phyloP scores from a whole-genome alignment of 2,329 filamentous ascomycete genomes.

The Stemphylium vesicarium region DNA sequence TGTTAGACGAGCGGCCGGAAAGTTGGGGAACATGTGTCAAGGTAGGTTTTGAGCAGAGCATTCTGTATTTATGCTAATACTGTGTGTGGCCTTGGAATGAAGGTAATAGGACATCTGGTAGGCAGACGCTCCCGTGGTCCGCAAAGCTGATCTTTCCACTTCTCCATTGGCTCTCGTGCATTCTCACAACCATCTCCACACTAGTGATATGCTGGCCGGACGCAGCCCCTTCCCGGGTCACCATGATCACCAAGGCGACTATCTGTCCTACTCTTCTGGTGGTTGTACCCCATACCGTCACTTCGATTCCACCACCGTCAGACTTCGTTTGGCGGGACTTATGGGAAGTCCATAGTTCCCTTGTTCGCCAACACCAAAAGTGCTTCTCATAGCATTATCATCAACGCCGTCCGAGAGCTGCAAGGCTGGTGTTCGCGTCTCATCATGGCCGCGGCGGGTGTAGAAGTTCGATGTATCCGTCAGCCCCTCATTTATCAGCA shows the following conservation, averaged over 20 bases:
- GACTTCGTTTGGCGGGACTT: too few species aligned
- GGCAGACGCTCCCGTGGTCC: not conserved
- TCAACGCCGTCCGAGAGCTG: too few species aligned
- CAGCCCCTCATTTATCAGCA: not conserved
- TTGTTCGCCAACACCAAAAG: too few species aligned
- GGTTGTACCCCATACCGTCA: not conserved
- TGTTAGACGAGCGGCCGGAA: constrained; percentile 5
- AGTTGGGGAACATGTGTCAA: not conserved
- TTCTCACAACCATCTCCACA: not conserved
- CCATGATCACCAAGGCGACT: not conserved
- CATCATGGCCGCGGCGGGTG: not conserved
- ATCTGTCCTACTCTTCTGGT: not conserved
- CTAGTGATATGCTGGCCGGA: not conserved
- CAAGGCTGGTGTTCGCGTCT: not conserved
- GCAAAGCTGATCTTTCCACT: not conserved
- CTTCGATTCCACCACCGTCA: too few species aligned
- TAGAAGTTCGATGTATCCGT: not conserved
- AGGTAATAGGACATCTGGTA: not conserved
- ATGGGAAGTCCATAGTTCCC: too few species aligned
- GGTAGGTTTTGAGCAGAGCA: not conserved
- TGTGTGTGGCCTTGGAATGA: not conserved
- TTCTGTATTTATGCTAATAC: not conserved
- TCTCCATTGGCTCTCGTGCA: not conserved
- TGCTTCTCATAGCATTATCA: too few species aligned
- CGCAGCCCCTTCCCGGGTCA: not conserved